A percentile compares a stretch with the other conserved stretches of the same genome.
Evolutionary conservation across 306 rosid species (phyloP).

Genomic region (Fragaria iinumae): DNA sequence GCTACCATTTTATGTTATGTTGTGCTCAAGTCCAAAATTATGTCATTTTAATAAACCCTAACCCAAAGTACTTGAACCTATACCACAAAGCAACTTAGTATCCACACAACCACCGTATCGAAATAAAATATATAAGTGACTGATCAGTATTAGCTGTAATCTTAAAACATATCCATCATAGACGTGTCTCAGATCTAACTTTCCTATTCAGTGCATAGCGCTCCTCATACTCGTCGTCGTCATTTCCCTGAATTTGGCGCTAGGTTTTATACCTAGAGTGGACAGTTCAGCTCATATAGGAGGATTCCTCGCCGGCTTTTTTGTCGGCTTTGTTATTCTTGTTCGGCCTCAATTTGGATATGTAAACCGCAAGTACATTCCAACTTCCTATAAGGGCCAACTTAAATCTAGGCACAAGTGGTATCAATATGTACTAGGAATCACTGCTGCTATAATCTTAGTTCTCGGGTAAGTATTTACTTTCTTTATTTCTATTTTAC

Average conservation of each 20-base stretch:
- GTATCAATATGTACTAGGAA: constrained; percentile 59
- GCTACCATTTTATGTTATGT: not conserved
- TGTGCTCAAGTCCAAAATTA: not conserved
- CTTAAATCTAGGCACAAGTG: constrained; percentile 55
- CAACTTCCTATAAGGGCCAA: constrained; percentile 50
- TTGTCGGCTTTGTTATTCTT: constrained; percentile 70
- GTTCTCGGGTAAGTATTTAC: constrained; percentile 51
- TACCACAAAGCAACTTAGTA: not conserved
- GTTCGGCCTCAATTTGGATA: constrained; percentile 88
- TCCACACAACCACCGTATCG: not conserved
- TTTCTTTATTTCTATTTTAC: not conserved
- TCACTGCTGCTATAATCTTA: constrained; percentile 39
- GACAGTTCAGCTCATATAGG: constrained; percentile 94
- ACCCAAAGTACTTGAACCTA: not conserved
- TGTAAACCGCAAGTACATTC: constrained; percentile 51
- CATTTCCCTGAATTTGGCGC: constrained; percentile 63
- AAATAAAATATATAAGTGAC: not conserved
- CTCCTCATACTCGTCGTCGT: constrained; percentile 46
- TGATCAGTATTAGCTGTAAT: not conserved
- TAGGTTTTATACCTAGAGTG: constrained; percentile 81
- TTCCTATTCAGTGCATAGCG: constrained; percentile 60
- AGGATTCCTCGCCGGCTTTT: constrained; percentile 72
- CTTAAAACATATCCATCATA: constrained; percentile 3
- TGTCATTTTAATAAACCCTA: not conserved
- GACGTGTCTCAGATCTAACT: constrained; percentile 8